Percentiles rank a stretch among this genome's conserved stretches.
Evolutionary conservation across 192 early-diverging fungal species (phyloP).

Genomic region (Entophlyctis luteolus): DNA sequence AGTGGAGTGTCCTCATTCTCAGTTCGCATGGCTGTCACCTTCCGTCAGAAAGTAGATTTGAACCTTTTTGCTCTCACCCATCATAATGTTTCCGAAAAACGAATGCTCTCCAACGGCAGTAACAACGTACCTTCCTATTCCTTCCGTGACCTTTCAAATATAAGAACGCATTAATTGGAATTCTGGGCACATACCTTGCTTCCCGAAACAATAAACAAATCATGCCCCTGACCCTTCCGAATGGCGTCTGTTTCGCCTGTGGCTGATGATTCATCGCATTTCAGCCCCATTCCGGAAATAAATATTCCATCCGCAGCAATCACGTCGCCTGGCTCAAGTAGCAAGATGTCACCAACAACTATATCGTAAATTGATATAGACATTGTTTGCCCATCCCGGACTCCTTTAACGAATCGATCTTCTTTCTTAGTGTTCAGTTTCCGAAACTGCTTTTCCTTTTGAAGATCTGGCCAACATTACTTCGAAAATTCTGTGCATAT

Average conservation of each 20-base stretch:
- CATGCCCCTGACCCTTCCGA: constrained; percentile 63
- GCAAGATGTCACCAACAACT: constrained; percentile 87
- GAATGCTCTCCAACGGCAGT: constrained; percentile 83
- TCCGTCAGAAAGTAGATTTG: not conserved
- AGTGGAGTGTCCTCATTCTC: constrained; percentile 87
- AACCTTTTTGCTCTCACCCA: constrained; percentile 44
- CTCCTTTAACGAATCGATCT: constrained; percentile 57
- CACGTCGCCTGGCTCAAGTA: constrained; percentile 91
- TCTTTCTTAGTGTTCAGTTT: constrained; percentile 85
- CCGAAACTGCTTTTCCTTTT: constrained; percentile 85
- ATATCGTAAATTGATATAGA: constrained; percentile 76
- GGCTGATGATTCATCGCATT: constrained; percentile 83
- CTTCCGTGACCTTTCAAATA: constrained; percentile 64
- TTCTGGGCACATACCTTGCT: constrained; percentile 50
- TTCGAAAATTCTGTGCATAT: not conserved
- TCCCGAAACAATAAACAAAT: constrained; percentile 91
- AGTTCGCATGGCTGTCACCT: constrained; percentile 51
- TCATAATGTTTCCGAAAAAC: constrained; percentile 83
- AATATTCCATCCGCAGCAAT: constrained; percentile 86
- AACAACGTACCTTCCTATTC: constrained; percentile 79
- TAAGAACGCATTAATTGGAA: not conserved
- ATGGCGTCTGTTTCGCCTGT: constrained; percentile 90
- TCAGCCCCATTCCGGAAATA: constrained; percentile 74
- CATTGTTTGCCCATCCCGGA: constrained; percentile 70
- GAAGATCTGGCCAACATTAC: constrained; percentile 52